Percentiles rank a stretch among this genome's conserved stretches.
These are phyloP conservation scores for Daedalea quercina DNA, from an alignment of 768 basidiomycete genomes.

Conservation along the genomic window DNA sequence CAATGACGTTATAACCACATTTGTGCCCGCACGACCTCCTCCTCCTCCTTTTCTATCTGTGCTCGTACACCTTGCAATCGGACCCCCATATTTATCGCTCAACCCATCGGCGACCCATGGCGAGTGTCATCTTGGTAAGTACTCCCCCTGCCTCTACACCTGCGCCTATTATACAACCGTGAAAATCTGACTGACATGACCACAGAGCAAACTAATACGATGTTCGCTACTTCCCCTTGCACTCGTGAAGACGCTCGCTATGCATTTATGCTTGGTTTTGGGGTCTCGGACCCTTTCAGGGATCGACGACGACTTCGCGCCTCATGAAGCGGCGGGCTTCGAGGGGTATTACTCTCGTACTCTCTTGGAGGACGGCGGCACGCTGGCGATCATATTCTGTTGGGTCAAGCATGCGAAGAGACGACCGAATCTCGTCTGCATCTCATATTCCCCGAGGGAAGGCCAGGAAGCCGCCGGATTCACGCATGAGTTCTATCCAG, in stretches of 20 bases:
- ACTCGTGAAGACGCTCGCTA: neutral
- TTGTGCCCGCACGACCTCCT: no score
- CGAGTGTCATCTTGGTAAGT: no score
- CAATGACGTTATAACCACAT: no score
- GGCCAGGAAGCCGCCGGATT: constrained; percentile 5
- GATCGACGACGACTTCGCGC: constrained; percentile 16
- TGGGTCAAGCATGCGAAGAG: constrained; percentile 16
- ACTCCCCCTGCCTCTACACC: no score
- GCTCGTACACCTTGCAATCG: no score
- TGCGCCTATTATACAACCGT: no score
- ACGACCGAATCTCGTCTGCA: constrained; percentile 16
- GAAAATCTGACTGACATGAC: no score
- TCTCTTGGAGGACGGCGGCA: constrained; percentile 16
- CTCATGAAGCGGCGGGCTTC: constrained; percentile 15
- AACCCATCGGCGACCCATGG: no score
- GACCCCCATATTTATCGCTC: no score
- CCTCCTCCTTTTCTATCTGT: no score
- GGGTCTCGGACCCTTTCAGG: neutral
- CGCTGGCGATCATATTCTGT: constrained; percentile 20
- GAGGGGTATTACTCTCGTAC: constrained; percentile 21
- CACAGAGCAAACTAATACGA: neutral
- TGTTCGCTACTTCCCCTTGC: neutral
- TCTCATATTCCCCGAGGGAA: constrained; percentile 11
- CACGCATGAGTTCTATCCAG: constrained; percentile 19
- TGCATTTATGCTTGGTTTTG: neutral